Evolutionary conservation across 2,329 filamentous ascomycete species (phyloP).

Genomic region (Fusarium citri): DNA sequence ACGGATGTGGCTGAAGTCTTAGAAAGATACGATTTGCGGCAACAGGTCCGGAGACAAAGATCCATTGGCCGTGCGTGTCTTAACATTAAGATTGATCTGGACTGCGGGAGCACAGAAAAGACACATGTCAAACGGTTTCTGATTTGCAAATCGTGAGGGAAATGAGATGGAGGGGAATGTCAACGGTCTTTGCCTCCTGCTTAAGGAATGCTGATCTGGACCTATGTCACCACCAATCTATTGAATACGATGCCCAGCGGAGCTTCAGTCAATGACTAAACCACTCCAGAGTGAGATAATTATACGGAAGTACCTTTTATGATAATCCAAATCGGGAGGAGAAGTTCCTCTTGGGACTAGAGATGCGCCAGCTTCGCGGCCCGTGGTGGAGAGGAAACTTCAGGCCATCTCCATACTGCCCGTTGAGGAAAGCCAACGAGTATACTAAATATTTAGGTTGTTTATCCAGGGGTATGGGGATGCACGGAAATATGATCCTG

Average conservation of each 20-base stretch:
- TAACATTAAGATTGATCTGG: constrained; percentile 10
- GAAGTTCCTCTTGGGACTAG: background rate
- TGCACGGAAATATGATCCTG: background rate
- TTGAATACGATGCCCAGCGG: background rate
- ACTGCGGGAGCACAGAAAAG: background rate
- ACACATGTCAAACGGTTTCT: constrained; percentile 33
- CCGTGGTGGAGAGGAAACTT: constrained; percentile 26
- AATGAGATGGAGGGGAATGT: constrained; percentile 23
- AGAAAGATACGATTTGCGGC: background rate
- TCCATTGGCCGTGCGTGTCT: background rate
- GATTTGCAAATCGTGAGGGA: constrained; percentile 3
- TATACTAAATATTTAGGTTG: background rate
- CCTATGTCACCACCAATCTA: background rate
- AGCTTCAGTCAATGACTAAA: background rate
- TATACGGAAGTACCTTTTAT: background rate
- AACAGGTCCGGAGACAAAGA: background rate
- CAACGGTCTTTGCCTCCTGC: constrained; percentile 28
- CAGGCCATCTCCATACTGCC: background rate
- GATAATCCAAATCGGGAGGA: constrained; percentile 5
- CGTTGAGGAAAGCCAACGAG: background rate
- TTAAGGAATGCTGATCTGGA: constrained; percentile 29
- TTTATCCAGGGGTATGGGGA: background rate
- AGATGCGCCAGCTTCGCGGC: constrained; percentile 11
- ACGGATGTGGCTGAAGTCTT: constrained; percentile 11
- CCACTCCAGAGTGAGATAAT: background rate